Percentiles rank a stretch among this genome's conserved stretches.
Evolutionary conservation across 805 yeast species (phyloP).

Genomic region (Tetrapisispora taiwanensis): DNA sequence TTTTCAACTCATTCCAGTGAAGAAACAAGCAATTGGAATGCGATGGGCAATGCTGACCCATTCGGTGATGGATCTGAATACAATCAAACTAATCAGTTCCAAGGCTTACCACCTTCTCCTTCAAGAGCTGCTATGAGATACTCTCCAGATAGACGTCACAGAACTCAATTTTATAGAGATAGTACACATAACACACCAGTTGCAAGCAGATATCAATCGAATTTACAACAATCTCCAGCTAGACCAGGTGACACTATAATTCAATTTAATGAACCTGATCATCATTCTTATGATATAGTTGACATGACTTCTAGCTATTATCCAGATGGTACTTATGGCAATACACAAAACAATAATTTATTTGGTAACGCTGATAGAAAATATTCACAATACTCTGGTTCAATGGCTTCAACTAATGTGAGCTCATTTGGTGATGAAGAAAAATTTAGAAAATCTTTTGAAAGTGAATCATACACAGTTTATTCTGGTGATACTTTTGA

Average conservation of each 20-base stretch:
- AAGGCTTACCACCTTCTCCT: constrained; percentile 33
- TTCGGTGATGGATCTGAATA: constrained; percentile 13
- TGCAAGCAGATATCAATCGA: constrained; percentile 52
- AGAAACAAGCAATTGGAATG: background rate
- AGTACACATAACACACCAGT: constrained; percentile 27
- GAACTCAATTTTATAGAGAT: constrained; percentile 24
- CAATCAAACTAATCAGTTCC: constrained; percentile 23
- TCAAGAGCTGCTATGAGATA: constrained; percentile 31
- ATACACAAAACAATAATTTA: constrained; percentile 6
- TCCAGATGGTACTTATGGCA: constrained; percentile 5
- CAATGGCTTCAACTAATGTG: constrained; percentile 21
- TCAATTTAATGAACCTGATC: constrained; percentile 31
- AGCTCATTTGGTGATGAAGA: constrained; percentile 18
- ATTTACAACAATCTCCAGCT: constrained; percentile 63
- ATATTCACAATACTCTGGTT: constrained; percentile 8
- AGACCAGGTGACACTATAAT: constrained; percentile 44
- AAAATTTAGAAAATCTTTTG: constrained; percentile 48
- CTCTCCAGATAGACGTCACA: constrained; percentile 32
- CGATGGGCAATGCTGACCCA: constrained; percentile 1
- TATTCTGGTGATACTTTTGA: constrained; percentile 27
- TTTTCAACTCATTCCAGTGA: constrained; percentile 7
- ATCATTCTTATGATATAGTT: constrained; percentile 30
- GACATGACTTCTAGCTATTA: constrained; percentile 15
- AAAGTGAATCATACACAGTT: constrained; percentile 23
- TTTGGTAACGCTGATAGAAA: constrained; percentile 3